Base-by-base conservation (phyloP, 2,329 filamentous ascomycete species). In the Exophiala phaeomuriformis region DNA sequence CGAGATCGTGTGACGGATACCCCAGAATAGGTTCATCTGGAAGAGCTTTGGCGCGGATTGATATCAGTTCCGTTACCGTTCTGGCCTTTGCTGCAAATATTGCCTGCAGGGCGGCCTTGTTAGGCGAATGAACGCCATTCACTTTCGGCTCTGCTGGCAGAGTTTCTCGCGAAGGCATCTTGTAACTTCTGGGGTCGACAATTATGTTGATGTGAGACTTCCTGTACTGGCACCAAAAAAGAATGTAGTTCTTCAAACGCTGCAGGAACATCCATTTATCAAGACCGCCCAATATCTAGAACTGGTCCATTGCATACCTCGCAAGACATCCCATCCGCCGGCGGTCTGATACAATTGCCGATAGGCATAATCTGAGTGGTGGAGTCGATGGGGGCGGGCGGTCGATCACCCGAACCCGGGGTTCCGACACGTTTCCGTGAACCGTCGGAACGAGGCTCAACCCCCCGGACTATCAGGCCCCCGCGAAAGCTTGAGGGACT, bases 21-120 rank as follows among this genome's bases (percentile, higher is more conserved):
- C 58, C 58, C 10, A 60, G 43, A 30, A 60, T 58, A 2, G 58
- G 50, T 32, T 58, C 47, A 32, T 60, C 27, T 7, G 55, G 56
- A 3, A 52, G 47, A 28, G 41, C 32, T 45, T 32, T 46, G 27
- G 58, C 58, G 41, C 56, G 29, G n/a, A 50, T 10, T 6, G 58
- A 56, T 4, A 60, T 50, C 19, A 60, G 51, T 31, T 60, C 58
- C 32, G 58, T 51, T 12, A 60, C 55, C 1, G 58, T 60, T 47
- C 58, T 47, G 8, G 58, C 52, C 32, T 47, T 42, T 37, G 47
- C 44, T 8, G 47, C 33, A 28, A 51, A 45, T 5, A 51, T 51
- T n/a, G 54, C 51, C 12, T 37, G 5, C 27, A 19, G 19, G 19
- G 19, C 19, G 19, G 19, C 19, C 19, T 19, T 19, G 19, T 19